Conservation (phyloP, 768 basidiomycete genomes). For the Lactarius vividus region DNA sequence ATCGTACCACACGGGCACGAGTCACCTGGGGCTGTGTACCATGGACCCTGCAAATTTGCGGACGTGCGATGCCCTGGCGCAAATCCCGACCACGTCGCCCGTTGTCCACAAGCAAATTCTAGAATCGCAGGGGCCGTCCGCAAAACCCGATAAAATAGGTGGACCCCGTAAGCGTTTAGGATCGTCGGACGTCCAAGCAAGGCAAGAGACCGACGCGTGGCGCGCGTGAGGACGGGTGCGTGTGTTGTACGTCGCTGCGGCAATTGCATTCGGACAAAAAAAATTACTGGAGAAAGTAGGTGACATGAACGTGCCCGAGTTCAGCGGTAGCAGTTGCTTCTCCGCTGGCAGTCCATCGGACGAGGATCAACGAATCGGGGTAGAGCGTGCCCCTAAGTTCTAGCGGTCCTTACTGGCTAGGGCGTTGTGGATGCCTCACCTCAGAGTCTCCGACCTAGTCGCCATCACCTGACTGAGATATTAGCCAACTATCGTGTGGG, state of each 20-base stretch:
- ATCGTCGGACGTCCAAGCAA: conserved; percentile 18
- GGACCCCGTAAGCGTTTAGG: neutral
- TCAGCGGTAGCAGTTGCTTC: conserved; percentile 16
- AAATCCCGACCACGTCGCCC: conserved; percentile 7
- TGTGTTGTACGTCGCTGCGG: conserved; percentile 20
- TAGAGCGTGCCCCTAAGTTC: conserved; percentile 12
- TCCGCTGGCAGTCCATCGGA: conserved; percentile 16
- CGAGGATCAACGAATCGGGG: conserved; percentile 21
- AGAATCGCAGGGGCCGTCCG: neutral
- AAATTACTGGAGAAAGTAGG: conserved; percentile 3
- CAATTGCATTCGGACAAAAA: conserved; percentile 9
- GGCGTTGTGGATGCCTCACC: conserved; percentile 12
- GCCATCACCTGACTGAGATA: conserved; percentile 9
- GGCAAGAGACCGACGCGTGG: conserved; percentile 25
- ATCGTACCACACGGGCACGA: neutral
- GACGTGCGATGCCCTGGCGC: conserved; percentile 6
- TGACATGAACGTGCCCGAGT: conserved; percentile 18
- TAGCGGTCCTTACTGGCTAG: neutral
- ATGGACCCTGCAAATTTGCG: neutral
- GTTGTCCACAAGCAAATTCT: conserved; percentile 1
- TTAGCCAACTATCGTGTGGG: conserved; percentile 1
- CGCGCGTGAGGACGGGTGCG: conserved; percentile 18
- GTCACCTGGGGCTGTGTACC: conserved; percentile 2
- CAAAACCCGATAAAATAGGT: neutral
- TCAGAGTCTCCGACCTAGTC: neutral